A percentile compares a stretch with the other conserved stretches of the same genome.
phyloP scores from a whole-genome alignment of 148 eudicot species.

The Polygonum maritimum region DNA sequence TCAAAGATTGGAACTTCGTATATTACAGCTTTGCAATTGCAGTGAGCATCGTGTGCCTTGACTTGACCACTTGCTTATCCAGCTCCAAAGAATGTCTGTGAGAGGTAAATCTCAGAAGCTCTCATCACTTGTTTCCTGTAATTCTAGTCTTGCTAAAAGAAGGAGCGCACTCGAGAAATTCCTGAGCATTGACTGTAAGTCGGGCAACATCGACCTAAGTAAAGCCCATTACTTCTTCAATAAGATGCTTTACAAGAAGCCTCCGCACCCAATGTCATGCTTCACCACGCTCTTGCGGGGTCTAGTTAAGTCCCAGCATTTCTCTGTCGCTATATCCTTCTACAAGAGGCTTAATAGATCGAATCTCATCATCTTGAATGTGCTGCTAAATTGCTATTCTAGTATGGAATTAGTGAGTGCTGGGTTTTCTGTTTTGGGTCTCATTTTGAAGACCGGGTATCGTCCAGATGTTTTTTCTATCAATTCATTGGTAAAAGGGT shows the following conservation, averaged over 20 bases:
- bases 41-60: too few species aligned
- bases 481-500: too few species aligned
- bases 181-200: background rate
- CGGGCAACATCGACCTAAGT: background rate
- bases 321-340: constrained; percentile 8
- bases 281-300: constrained; percentile 9
- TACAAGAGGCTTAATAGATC: constrained; percentile 13
- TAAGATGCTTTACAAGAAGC: constrained; percentile 13
- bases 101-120: background rate
- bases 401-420: constrained; percentile 15
- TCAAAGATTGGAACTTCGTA: too few species aligned
- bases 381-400: constrained; percentile 24
- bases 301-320: constrained; percentile 15
- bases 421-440: constrained; percentile 19
- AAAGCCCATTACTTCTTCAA: constrained; percentile 11
- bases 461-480: too few species aligned
- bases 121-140: background rate
- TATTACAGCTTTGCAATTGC: too few species aligned
- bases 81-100: background rate
- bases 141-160: background rate
- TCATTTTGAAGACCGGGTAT: constrained; percentile 14
- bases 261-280: constrained; percentile 11
- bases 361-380: constrained; percentile 13
- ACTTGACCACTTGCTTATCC: too few species aligned
- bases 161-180: background rate